A percentile compares a stretch with the other conserved stretches of the same genome.
Evolutionary conservation across 306 rosid genomes (phyloP).

Genomic region (Astragalus glycyphyllos): DNA sequence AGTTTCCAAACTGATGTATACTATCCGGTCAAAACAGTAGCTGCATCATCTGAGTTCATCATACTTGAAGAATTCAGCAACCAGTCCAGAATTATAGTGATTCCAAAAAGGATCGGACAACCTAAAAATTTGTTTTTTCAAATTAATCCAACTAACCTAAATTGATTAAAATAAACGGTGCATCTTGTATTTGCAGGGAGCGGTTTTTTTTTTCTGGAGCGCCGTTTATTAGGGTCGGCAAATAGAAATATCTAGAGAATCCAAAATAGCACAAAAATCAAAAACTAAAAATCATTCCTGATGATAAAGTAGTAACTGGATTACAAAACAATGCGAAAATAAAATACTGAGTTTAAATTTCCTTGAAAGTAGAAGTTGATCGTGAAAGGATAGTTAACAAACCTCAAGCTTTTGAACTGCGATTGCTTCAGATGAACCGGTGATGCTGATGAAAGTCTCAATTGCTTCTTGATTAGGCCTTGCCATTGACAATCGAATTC

Average conservation of each 20-base stretch:
- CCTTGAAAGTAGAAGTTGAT: not conserved
- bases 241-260: constrained; percentile 14
- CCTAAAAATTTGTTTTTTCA: not conserved
- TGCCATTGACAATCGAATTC: constrained; percentile 66
- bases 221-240: not conserved
- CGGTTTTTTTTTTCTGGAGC: not conserved
- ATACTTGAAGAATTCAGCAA: not conserved
- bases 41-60: not conserved
- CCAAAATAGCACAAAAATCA: constrained; percentile 16
- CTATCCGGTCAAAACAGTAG: not conserved
- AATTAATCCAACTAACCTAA: not conserved
- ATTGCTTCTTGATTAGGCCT: constrained; percentile 79
- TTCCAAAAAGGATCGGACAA: constrained; percentile 1
- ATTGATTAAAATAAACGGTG: not conserved
- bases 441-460: constrained; percentile 77
- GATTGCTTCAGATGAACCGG: constrained; percentile 68
- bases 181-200: not conserved
- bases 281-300: not conserved
- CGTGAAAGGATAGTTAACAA: not conserved
- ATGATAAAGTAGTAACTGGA: constrained; percentile 7
- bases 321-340: constrained; percentile 25
- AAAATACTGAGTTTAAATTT: constrained; percentile 1
- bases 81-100: constrained; percentile 1
- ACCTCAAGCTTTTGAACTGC: constrained; percentile 81
- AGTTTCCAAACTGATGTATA: not conserved